Evolutionary conservation across 306 rosid genomes (phyloP).

Genomic region (Quercus alba): DNA sequence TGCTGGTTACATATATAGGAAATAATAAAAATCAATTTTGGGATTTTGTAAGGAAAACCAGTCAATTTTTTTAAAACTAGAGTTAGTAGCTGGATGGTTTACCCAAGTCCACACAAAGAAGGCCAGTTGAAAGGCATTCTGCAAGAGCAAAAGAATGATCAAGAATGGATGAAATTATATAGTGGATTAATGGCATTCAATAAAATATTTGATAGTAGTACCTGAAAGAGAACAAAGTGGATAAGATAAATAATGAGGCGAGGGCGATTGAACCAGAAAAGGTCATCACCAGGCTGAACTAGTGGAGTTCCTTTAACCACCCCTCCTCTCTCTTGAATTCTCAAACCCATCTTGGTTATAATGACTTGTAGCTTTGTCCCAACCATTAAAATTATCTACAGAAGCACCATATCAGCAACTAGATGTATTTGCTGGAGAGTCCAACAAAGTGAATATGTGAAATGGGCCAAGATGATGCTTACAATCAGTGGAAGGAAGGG

Average conservation of each 20-base stretch:
- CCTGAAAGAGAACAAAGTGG: constrained; percentile 86
- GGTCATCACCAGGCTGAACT: constrained; percentile 80
- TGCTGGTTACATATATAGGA: constrained; percentile 34
- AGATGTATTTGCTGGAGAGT: neutral
- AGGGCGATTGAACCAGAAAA: constrained; percentile 85
- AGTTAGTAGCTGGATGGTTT: neutral
- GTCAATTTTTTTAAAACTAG: too few relatives aligned
- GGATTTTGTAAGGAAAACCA: too few relatives aligned
- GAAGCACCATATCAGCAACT: neutral
- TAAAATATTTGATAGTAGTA: neutral
- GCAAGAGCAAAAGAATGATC: constrained; percentile 7
- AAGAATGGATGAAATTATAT: neutral
- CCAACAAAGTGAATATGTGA: too few relatives aligned
- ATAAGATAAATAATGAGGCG: constrained; percentile 66
- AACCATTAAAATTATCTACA: constrained; percentile 62
- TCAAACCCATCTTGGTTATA: constrained; percentile 73
- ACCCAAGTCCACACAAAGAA: constrained; percentile 79
- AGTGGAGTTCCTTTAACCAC: constrained; percentile 75
- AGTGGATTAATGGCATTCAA: too few relatives aligned
- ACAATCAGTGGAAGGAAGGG: constrained; percentile 85
- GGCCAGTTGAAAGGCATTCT: constrained; percentile 88
- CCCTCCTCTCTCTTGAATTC: constrained; percentile 66
- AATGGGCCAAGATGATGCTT: constrained; percentile 24
- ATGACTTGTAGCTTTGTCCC: constrained; percentile 87
- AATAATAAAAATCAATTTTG: too few relatives aligned